Percentiles rank a stretch among this genome's conserved stretches.
These are phyloP conservation scores for Cornus kousa DNA, from an alignment of 148 eudicot genomes.

Conservation along the genomic window DNA sequence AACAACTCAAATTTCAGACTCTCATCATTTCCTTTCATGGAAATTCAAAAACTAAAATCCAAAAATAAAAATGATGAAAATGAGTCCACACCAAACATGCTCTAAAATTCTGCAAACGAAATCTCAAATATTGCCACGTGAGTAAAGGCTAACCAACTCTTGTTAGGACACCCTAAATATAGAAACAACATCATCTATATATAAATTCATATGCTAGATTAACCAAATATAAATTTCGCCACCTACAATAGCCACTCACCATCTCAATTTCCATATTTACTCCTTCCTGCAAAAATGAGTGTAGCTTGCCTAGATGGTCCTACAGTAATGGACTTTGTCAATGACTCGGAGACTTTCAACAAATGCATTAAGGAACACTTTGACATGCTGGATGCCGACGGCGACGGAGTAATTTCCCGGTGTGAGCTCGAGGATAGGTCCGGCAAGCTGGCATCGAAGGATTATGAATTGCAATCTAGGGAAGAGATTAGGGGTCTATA, in stretches of 20 bases:
- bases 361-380: conserved; percentile 40
- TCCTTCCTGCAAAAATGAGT: conserved; percentile 22
- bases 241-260: background rate
- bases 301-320: conserved; percentile 38
- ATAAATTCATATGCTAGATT: background rate
- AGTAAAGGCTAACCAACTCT: background rate
- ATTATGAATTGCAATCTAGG: conserved; percentile 33
- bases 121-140: too few relatives aligned
- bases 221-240: background rate
- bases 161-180: conserved; percentile 2
- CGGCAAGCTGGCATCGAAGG: conserved; percentile 22
- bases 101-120: too few relatives aligned
- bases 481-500: conserved; percentile 30
- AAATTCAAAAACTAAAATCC: too few relatives aligned
- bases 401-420: conserved; percentile 42
- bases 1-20: background rate
- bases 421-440: conserved; percentile 27
- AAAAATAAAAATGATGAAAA: background rate
- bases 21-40: background rate
- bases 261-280: too few relatives aligned
- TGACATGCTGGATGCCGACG: conserved; percentile 28
- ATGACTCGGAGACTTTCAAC: conserved; percentile 30
- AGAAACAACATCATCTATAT: background rate
- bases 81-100: background rate
- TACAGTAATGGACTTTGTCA: conserved; percentile 36